Evolutionary conservation across 2,329 filamentous ascomycete genomes (phyloP).

Genomic region (Remersonia thermophila): DNA sequence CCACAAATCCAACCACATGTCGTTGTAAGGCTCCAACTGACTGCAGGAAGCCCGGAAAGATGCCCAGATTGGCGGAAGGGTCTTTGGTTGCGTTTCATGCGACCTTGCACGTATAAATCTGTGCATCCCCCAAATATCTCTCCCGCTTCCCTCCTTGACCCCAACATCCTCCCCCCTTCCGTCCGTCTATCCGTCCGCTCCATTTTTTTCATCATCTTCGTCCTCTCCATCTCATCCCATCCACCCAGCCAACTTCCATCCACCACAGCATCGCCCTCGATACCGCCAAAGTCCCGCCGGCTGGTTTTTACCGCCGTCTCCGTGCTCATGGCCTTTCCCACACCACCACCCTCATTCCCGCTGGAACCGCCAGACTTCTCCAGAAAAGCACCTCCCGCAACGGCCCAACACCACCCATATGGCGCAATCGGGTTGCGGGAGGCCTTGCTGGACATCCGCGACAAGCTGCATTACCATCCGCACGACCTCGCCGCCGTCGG

Average conservation of each 20-base stretch:
- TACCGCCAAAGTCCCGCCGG: not conserved
- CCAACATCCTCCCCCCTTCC: not conserved
- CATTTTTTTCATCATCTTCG: too few species aligned
- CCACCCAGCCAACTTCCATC: slow-evolving; percentile 1
- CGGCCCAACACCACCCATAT: not conserved
- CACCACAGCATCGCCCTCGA: not conserved
- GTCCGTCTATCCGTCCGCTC: too few species aligned
- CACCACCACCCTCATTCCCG: not conserved
- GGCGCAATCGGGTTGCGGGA: not conserved
- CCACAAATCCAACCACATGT: not conserved
- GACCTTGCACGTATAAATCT: slow-evolving; percentile 7
- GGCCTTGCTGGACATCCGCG: slow-evolving; percentile 4
- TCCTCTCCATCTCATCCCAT: not conserved
- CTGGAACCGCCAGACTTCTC: too few species aligned
- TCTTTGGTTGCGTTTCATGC: slow-evolving; percentile 3
- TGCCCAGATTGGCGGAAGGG: too few species aligned
- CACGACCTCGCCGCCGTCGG: not conserved
- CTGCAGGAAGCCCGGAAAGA: too few species aligned
- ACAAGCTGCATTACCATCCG: slow-evolving; percentile 1
- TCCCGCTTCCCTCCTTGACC: not conserved
- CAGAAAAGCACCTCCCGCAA: not conserved
- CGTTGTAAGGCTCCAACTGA: not conserved
- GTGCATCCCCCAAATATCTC: slow-evolving; percentile 1
- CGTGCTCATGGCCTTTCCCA: slow-evolving; percentile 1
- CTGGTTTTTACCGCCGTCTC: too few species aligned